Conservation (phyloP, 192 early-diverging fungal genomes). For the Bifiguratus adelaidae region DNA sequence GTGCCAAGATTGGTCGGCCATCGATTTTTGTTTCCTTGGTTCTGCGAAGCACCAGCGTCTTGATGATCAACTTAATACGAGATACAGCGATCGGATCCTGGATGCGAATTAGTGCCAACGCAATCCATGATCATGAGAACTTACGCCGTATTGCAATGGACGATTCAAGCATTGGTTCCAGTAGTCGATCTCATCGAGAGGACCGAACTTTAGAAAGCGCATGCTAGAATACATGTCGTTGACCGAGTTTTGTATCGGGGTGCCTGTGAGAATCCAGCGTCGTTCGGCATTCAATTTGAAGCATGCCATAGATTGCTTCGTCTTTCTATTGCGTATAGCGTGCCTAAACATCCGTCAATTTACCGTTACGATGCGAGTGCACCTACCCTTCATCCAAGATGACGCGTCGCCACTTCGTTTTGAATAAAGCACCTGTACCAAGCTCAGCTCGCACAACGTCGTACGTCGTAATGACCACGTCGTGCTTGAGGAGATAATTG, state of each 20-base stretch:
- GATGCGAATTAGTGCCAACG: neutral
- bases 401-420: constrained; percentile 72
- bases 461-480: constrained; percentile 42
- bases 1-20: constrained; percentile 44
- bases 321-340: constrained; percentile 74
- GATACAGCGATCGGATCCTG: neutral
- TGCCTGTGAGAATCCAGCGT: constrained; percentile 74
- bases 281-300: constrained; percentile 53
- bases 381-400: constrained; percentile 72
- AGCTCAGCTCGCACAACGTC: constrained; percentile 11
- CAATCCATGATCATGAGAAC: neutral
- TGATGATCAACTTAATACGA: neutral
- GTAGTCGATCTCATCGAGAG: constrained; percentile 21
- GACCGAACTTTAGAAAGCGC: constrained; percentile 61
- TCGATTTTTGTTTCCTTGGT: constrained; percentile 44
- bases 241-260: constrained; percentile 25
- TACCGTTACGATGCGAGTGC: neutral
- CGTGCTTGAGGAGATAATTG: constrained; percentile 18
- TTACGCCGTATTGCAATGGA: neutral
- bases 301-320: constrained; percentile 62
- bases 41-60: constrained; percentile 38
- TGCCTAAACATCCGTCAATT: constrained; percentile 37
- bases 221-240: constrained; percentile 83
- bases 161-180: neutral
- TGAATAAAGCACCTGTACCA: constrained; percentile 25